A percentile compares a stretch with the other conserved stretches of the same genome.
phyloP scores from a whole-genome alignment of 1,284 basidiomycete species.

The Rhodotorula sp. region DNA sequence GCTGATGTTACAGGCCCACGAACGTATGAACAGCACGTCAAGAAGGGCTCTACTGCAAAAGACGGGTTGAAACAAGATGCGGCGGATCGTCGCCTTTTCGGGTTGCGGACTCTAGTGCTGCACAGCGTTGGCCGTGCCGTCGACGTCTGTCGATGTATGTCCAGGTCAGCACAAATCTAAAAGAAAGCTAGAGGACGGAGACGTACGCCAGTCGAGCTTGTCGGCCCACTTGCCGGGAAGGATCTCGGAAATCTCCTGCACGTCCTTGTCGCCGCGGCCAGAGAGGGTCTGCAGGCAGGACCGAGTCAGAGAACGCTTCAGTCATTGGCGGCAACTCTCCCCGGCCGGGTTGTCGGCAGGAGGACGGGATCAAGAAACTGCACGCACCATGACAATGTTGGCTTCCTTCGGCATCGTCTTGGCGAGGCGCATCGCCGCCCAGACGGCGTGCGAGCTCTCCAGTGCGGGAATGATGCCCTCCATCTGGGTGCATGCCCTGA shows the following conservation, averaged over 20 bases:
- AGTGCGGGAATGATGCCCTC: slow-evolving; percentile 98
- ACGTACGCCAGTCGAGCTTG: slow-evolving; percentile 70
- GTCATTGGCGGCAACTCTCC: no score
- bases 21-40: neutral
- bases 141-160: slow-evolving; percentile 16
- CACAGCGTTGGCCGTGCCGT: slow-evolving; percentile 20
- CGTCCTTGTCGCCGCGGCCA: slow-evolving; percentile 91
- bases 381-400: slow-evolving; percentile 75
- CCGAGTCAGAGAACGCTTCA: no score
- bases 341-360: no score
- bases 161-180: neutral
- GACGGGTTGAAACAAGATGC: neutral
- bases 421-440: slow-evolving; percentile 83
- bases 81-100: no score
- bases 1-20: neutral
- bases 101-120: neutral
- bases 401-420: slow-evolving; percentile 79
- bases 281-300: slow-evolving; percentile 66
- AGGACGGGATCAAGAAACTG: slow-evolving; percentile 20
- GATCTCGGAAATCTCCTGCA: slow-evolving; percentile 54
- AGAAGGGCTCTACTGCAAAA: neutral
- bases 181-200: neutral
- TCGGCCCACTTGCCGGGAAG: slow-evolving; percentile 74
- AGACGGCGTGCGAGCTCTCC: slow-evolving; percentile 94
- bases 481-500: slow-evolving; percentile 83